phyloP scores from a whole-genome alignment of 768 basidiomycete genomes.

The Serendipita sp. region DNA sequence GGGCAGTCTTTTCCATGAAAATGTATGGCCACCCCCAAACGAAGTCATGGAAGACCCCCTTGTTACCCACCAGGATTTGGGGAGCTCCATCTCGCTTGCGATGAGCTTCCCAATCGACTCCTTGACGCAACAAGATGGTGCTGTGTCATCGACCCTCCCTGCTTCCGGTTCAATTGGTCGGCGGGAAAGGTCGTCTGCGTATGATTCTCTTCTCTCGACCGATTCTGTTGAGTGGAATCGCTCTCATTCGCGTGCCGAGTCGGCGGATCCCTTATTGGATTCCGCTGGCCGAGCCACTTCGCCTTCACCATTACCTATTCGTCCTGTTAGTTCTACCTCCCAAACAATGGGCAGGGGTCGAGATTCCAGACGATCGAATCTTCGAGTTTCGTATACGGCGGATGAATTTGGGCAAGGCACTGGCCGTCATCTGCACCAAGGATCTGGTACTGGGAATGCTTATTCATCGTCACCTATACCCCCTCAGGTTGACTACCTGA shows the following conservation, averaged over 20 bases:
- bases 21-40: conserved; percentile 11
- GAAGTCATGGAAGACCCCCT: conserved; percentile 10
- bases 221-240: neutral
- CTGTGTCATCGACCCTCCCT: neutral
- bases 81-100: conserved; percentile 6
- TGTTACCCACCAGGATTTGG: conserved; percentile 5
- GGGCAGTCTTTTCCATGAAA: conserved; percentile 13
- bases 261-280: neutral
- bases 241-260: conserved; percentile 1
- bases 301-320: neutral
- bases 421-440: neutral
- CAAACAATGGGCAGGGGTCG: neutral
- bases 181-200: neutral
- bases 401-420: neutral
- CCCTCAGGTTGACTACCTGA: neutral
- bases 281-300: neutral
- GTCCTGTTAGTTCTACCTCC: neutral
- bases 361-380: neutral
- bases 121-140: neutral
- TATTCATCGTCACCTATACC: neutral
- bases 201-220: neutral
- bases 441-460: neutral
- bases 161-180: neutral
- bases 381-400: neutral
- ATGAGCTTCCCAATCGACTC: neutral